Evolutionary conservation across 2,329 filamentous ascomycete genomes (phyloP), one percentile per base, ranked within the genome.

Genomic region (Escovopsis sp.): DNA sequence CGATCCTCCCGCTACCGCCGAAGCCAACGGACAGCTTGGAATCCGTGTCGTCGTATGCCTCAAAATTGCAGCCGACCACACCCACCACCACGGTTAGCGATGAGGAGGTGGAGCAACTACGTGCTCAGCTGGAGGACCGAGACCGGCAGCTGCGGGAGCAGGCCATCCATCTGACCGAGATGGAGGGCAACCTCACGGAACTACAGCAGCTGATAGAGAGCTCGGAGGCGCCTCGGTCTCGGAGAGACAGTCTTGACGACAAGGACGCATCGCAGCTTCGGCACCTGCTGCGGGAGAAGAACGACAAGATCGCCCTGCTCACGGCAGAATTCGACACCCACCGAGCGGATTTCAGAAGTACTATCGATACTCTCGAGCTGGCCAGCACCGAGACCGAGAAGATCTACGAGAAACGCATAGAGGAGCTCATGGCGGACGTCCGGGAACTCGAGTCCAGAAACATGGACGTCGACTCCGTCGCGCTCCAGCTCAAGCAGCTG

Each of bases 321-420:
- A 96, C 88, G 1, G 77, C 85, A 8, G 91, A 98, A 57, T 98
- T 98, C 54, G 91, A 98, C 57, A 78, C 82, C 9, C 89, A 98
- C 58, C 76, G 91, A 45, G 89, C 91, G 15, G 91, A 98, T 60
- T 98, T 98, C 63, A 73, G 91, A 51, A 94, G 85, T 60, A 98
- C 91, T 15, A 91, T 98, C 47, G 91, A 98, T 63, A 94, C 89
- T 0, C 70, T 98, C 40, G 91, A 98, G 61, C 76, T 96, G 66
- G 93, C 91, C 3, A 94, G 87, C 56, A 84, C 87, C 0, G 91
- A 98, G 65, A 98, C 91, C 0, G 84, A 95, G 62, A 75, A 89
- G 26, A 89, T 98, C 12, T 98, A 98, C 58, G 91, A 98, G 59
- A 83, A 86, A 60, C 84, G 85, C 63, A 85, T 96, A 47, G 82